Percentiles rank a stretch among this genome's conserved stretches.
phyloP scores from a whole-genome alignment of 169 alveolate species.

The Plasmodium malariae region DNA sequence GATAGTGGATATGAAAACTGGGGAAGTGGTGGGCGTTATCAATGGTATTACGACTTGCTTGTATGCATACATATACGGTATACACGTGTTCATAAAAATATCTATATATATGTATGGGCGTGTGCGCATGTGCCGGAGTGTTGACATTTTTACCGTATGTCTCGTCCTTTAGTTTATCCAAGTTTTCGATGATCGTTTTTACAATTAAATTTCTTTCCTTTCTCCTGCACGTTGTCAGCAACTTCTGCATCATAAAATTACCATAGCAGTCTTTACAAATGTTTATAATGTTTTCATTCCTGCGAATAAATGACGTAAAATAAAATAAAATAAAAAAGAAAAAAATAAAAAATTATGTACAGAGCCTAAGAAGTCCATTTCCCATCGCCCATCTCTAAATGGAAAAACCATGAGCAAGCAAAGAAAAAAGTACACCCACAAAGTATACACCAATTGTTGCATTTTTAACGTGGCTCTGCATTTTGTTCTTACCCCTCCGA shows the following conservation, averaged over 20 bases:
- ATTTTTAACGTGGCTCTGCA: background rate
- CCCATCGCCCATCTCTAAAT: too few species aligned
- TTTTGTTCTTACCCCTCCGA: constrained; percentile 36
- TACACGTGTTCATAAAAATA: too few species aligned
- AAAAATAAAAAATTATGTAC: background rate
- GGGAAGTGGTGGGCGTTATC: too few species aligned
- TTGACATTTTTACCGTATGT: constrained; percentile 34
- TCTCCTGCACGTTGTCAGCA: constrained; percentile 39
- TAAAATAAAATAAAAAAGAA: background rate
- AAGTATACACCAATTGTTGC: background rate
- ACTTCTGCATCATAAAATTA: constrained; percentile 71
- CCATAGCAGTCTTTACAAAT: constrained; percentile 77
- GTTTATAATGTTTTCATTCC: constrained; percentile 56
- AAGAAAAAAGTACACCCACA: background rate
- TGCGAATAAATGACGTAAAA: background rate
- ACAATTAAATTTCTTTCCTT: constrained; percentile 40
- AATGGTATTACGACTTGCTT: too few species aligned
- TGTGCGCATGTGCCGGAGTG: background rate
- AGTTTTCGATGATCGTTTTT: constrained; percentile 35
- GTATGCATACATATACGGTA: background rate
- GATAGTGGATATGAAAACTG: background rate
- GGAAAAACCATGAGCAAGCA: too few species aligned
- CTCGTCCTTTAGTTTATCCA: constrained; percentile 55
- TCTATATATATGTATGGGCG: background rate
- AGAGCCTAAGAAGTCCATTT: too few species aligned